Conservation (phyloP, 257 asterid species). For the Verbena officinalis region DNA sequence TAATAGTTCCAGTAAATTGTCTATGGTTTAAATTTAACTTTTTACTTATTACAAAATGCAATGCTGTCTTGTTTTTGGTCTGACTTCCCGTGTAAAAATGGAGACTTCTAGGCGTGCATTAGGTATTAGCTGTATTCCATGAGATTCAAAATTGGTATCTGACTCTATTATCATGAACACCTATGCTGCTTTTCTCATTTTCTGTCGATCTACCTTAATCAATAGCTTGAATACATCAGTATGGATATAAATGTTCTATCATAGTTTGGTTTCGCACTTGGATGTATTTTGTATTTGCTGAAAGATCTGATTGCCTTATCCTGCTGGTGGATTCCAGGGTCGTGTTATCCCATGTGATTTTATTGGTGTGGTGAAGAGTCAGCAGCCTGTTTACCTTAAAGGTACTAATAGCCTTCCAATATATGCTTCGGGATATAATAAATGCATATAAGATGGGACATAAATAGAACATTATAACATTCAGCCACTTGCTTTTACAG, state of each 20-base stretch:
- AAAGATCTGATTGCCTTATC: conserved; percentile 29
- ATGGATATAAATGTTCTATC: conserved; percentile 1
- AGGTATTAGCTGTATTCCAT: background rate
- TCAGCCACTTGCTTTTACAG: conserved; percentile 50
- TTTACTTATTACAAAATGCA: background rate
- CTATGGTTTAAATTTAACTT: background rate
- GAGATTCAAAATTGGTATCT: background rate
- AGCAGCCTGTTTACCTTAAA: conserved; percentile 89
- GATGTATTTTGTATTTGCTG: conserved; percentile 26
- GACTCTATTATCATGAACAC: conserved; percentile 10
- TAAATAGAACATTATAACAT: conserved; percentile 19
- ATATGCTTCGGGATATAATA: conserved; percentile 25
- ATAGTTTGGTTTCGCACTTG: conserved; percentile 22
- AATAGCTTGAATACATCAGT: conserved; percentile 5
- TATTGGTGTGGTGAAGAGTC: conserved; percentile 95
- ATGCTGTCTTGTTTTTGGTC: background rate
- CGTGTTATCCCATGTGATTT: conserved; percentile 98
- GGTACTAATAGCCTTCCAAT: conserved; percentile 46
- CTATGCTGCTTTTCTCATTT: conserved; percentile 12
- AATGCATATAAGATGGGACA: conserved; percentile 1
- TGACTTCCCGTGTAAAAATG: background rate
- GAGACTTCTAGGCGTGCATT: conserved; percentile 3
- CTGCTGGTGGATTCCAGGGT: conserved; percentile 64
- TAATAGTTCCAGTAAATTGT: background rate
- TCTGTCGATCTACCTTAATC: conserved; percentile 6